phyloP scores from a whole-genome alignment of 2,329 filamentous ascomycete species.

The Beauveria sp. region DNA sequence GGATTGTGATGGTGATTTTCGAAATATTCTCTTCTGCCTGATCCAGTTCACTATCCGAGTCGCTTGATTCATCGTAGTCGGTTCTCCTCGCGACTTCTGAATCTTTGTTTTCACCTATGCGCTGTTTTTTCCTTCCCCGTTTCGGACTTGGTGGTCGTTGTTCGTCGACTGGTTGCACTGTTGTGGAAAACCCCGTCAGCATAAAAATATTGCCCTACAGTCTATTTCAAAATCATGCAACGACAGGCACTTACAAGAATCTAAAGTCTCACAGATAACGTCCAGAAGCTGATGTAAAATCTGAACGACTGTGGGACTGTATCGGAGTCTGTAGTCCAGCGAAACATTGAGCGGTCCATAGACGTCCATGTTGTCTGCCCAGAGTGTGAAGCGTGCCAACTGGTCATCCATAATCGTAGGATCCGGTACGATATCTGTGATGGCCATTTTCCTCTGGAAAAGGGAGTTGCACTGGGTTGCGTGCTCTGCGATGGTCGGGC shows the following conservation, averaged over 20 bases:
- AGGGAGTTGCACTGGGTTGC: constrained; percentile 19
- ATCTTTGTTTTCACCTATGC: constrained; percentile 6
- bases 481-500: constrained; percentile 23
- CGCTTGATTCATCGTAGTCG: constrained; percentile 13
- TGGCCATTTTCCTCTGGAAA: constrained; percentile 19
- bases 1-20: constrained; percentile 17
- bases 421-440: constrained; percentile 20
- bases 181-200: background rate
- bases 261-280: background rate
- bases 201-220: background rate
- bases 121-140: background rate
- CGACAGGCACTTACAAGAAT: background rate
- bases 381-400: constrained; percentile 12
- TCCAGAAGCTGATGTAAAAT: constrained; percentile 18
- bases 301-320: constrained; percentile 17
- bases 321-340: constrained; percentile 23
- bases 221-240: background rate
- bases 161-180: background rate
- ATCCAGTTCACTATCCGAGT: constrained; percentile 12
- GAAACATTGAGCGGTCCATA: constrained; percentile 21
- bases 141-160: background rate
- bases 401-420: constrained; percentile 19
- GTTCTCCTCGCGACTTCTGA: constrained; percentile 12
- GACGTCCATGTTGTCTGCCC: constrained; percentile 13
- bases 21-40: constrained; percentile 16